These are phyloP conservation scores for Hylodesmum podocarpum DNA, from an alignment of 306 rosid species.

Conservation along the genomic window DNA sequence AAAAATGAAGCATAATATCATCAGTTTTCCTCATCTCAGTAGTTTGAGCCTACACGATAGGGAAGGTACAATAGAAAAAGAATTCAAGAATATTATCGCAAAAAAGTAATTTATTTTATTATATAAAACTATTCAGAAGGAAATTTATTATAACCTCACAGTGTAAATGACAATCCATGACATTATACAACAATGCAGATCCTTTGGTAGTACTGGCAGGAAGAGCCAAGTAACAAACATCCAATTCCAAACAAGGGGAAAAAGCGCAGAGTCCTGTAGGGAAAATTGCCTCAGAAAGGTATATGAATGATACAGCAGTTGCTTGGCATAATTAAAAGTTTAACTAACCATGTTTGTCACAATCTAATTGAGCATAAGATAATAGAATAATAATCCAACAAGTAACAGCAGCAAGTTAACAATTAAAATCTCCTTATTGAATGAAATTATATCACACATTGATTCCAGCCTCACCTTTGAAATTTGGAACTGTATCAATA, in stretches of 20 bases:
- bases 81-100: not conserved
- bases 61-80: slow-evolving; percentile 13
- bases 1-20: not conserved
- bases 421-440: slow-evolving; percentile 18
- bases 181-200: slow-evolving; percentile 81
- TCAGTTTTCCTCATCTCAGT: slow-evolving; percentile 20
- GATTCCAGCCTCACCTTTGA: slow-evolving; percentile 67
- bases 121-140: slow-evolving; percentile 11
- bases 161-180: slow-evolving; percentile 77
- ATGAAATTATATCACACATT: slow-evolving; percentile 19
- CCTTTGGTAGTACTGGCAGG: slow-evolving; percentile 89
- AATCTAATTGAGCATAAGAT: not conserved
- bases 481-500: slow-evolving; percentile 74
- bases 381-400: not conserved
- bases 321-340: slow-evolving; percentile 1
- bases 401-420: not conserved
- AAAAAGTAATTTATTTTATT: slow-evolving; percentile 17
- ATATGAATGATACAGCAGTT: not conserved
- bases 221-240: slow-evolving; percentile 86
- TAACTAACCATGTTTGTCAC: not conserved
- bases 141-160: slow-evolving; percentile 73
- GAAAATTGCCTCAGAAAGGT: slow-evolving; percentile 7
- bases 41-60: slow-evolving; percentile 14
- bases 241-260: slow-evolving; percentile 78
- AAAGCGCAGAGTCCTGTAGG: slow-evolving; percentile 82